These are phyloP conservation scores for Aureobasidium sp. DNA, from an alignment of 2,329 filamentous ascomycete genomes.

Conservation along the genomic window DNA sequence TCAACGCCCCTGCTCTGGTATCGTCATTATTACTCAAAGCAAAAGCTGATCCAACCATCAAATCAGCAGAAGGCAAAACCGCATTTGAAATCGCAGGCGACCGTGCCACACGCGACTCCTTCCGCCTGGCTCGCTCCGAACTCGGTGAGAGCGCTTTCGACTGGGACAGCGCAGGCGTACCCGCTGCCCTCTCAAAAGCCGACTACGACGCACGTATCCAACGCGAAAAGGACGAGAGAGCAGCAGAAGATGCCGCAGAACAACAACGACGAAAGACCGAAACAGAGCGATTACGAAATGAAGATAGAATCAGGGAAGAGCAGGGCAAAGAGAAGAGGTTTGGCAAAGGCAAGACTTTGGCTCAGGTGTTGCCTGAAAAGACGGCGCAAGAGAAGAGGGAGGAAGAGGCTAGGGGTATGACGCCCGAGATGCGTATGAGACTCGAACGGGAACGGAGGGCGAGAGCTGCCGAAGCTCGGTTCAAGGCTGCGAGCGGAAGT, in stretches of 20 bases:
- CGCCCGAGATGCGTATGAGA: slow-evolving; percentile 75
- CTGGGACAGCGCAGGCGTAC: slow-evolving; percentile 72
- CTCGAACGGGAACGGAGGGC: slow-evolving; percentile 85
- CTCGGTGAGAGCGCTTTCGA: slow-evolving; percentile 70
- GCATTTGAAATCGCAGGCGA: slow-evolving; percentile 85
- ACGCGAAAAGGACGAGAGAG: slow-evolving; percentile 62
- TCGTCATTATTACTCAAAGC: slow-evolving; percentile 68
- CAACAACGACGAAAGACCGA: slow-evolving; percentile 63
- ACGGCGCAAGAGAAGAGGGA: slow-evolving; percentile 74
- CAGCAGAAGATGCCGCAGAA: slow-evolving; percentile 56
- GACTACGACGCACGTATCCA: slow-evolving; percentile 65
- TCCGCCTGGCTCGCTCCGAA: slow-evolving; percentile 77
- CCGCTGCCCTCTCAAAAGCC: slow-evolving; percentile 59
- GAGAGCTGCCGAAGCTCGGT: slow-evolving; percentile 74
- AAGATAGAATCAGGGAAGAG: slow-evolving; percentile 53
- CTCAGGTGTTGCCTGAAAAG: slow-evolving; percentile 41
- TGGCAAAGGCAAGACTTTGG: slow-evolving; percentile 47
- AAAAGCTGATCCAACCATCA: slow-evolving; percentile 63
- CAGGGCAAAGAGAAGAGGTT: slow-evolving; percentile 45
- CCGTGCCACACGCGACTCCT: slow-evolving; percentile 77
- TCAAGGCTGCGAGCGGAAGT: slow-evolving; percentile 6
- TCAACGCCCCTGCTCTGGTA: slow-evolving; percentile 73
- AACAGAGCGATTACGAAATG: slow-evolving; percentile 61
- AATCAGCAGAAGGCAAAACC: slow-evolving; percentile 71
- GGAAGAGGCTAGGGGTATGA: slow-evolving; percentile 77